These are phyloP conservation scores for Torrubiellomyces zombiae DNA, from an alignment of 2,329 filamentous ascomycete species.

Conservation along the genomic window DNA sequence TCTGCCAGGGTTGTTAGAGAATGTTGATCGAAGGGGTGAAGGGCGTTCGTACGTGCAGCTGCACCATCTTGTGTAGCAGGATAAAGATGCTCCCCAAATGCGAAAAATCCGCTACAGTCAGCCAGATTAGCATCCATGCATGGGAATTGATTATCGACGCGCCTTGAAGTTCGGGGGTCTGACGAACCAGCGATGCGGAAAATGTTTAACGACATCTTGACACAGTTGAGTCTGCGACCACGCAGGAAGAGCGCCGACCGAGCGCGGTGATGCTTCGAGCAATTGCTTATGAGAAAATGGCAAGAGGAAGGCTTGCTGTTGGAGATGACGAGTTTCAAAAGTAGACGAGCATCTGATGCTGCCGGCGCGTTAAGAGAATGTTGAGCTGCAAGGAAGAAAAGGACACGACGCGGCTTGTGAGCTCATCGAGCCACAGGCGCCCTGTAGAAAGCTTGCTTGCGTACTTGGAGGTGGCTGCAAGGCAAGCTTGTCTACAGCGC, in stretches of 20 bases:
- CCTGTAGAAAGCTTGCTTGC: no score
- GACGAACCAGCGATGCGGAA: slow-evolving; percentile 40
- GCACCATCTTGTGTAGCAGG: slow-evolving; percentile 89
- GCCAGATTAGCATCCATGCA: slow-evolving; percentile 6
- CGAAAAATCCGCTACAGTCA: slow-evolving; percentile 76
- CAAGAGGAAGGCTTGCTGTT: no score
- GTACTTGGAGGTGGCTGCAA: no score
- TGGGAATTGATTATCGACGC: slow-evolving; percentile 5
- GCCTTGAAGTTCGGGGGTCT: slow-evolving; percentile 1
- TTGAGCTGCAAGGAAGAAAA: slow-evolving; percentile 1
- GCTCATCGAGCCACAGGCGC: background rate
- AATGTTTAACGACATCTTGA: slow-evolving; percentile 34
- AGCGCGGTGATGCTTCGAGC: no score
- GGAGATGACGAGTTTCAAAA: no score
- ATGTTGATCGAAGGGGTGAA: slow-evolving; percentile 1
- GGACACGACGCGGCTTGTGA: slow-evolving; percentile 5
- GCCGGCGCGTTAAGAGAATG: no score
- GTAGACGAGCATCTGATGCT: no score
- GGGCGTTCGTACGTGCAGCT: slow-evolving; percentile 54
- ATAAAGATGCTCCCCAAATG: slow-evolving; percentile 91
- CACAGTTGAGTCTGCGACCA: background rate
- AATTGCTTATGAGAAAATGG: no score
- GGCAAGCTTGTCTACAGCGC: no score
- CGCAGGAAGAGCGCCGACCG: no score
- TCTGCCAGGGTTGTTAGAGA: slow-evolving; percentile 36